Percentiles rank a stretch among this genome's conserved stretches.
Conservation (phyloP, 768 basidiomycete species). For the Gautieria morchelliformis region DNA sequence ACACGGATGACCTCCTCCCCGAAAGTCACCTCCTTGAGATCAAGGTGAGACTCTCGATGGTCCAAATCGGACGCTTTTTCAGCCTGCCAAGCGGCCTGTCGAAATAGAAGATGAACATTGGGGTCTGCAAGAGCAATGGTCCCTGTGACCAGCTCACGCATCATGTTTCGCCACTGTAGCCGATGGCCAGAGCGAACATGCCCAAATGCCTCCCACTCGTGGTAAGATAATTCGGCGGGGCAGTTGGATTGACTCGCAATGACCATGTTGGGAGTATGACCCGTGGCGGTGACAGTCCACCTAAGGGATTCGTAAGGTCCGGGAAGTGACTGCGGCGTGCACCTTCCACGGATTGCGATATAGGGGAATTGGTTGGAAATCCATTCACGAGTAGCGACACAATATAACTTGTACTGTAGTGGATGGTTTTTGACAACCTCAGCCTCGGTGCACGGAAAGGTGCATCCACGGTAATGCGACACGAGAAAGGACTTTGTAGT, state of each 20-base stretch:
- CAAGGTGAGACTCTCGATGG: slow-evolving; percentile 30
- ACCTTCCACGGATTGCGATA: slow-evolving; percentile 14
- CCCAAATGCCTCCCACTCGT: slow-evolving; percentile 38
- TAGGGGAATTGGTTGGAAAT: slow-evolving; percentile 11
- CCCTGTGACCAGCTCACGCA: slow-evolving; percentile 33
- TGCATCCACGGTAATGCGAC: slow-evolving; percentile 22
- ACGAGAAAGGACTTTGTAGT: slow-evolving; percentile 21
- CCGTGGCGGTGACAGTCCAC: slow-evolving; percentile 20
- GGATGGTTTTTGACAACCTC: slow-evolving; percentile 22
- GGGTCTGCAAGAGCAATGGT: slow-evolving; percentile 28
- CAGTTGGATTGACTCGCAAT: slow-evolving; percentile 34
- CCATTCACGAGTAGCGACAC: slow-evolving; percentile 12
- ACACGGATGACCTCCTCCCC: slow-evolving; percentile 27
- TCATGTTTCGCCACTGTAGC: slow-evolving; percentile 44
- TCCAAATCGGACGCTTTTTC: slow-evolving; percentile 20
- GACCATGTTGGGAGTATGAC: slow-evolving; percentile 33
- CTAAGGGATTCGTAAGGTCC: slow-evolving; percentile 28
- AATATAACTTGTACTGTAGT: slow-evolving; percentile 23
- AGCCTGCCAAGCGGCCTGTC: slow-evolving; percentile 36
- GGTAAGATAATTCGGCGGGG: slow-evolving; percentile 29
- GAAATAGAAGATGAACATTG: slow-evolving; percentile 33
- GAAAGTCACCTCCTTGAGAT: slow-evolving; percentile 25
- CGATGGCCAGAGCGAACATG: slow-evolving; percentile 33
- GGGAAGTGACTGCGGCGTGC: slow-evolving; percentile 22
- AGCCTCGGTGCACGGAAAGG: slow-evolving; percentile 13